These are phyloP conservation scores for Fusarium brevicatenulatum DNA, from an alignment of 2,329 filamentous ascomycete genomes.

Conservation along the genomic window DNA sequence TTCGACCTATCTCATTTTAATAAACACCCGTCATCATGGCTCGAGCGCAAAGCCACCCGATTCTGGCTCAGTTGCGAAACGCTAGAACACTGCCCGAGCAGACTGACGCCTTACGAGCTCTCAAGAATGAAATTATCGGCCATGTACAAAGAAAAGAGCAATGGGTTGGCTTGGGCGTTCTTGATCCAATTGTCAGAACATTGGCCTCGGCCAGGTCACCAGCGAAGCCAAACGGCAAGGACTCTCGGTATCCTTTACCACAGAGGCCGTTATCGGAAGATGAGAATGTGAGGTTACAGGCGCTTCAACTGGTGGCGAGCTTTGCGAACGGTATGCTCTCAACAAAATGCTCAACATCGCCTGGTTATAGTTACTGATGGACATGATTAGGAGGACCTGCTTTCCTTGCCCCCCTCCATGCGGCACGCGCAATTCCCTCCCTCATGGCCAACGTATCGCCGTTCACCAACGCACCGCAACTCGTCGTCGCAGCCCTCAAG, in stretches of 20 bases:
- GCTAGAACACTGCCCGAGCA: constrained; percentile 64
- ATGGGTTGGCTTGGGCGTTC: constrained; percentile 76
- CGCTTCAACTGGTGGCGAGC: constrained; percentile 85
- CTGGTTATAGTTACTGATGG: constrained; percentile 26
- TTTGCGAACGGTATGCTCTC: constrained; percentile 78
- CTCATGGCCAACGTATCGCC: constrained; percentile 78
- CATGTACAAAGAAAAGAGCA: constrained; percentile 87
- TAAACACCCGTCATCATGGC: constrained; percentile 57
- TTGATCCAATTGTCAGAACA: constrained; percentile 66
- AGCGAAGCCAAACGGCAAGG: constrained; percentile 53
- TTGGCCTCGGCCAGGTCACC: constrained; percentile 52
- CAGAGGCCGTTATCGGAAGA: constrained; percentile 64
- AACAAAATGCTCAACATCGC: neutral
- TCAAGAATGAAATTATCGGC: constrained; percentile 92
- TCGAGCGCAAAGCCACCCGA: constrained; percentile 61
- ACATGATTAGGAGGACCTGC: constrained; percentile 74
- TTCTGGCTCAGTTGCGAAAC: constrained; percentile 66
- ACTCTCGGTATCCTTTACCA: constrained; percentile 48
- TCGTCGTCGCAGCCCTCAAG: constrained; percentile 78
- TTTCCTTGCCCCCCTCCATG: constrained; percentile 79
- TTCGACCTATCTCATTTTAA: neutral
- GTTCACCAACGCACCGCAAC: constrained; percentile 68
- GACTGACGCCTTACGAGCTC: constrained; percentile 69
- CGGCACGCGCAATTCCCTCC: constrained; percentile 73
- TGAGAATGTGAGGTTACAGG: constrained; percentile 77